Conservation (phyloP, 805 yeast species). For the Saccharomycopsis sp. region DNA sequence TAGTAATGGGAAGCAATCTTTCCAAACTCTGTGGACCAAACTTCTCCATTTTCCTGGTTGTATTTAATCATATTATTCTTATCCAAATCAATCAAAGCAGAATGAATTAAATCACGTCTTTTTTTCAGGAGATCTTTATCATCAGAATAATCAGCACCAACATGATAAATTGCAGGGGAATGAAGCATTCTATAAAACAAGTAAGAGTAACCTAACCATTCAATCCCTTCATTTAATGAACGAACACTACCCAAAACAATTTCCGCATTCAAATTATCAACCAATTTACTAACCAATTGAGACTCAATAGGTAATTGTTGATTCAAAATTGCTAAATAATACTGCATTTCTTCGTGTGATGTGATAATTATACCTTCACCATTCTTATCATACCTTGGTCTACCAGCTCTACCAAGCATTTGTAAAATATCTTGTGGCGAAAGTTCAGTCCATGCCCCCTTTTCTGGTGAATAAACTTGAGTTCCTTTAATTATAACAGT, state of each 20-base stretch:
- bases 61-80: slow-evolving; percentile 55
- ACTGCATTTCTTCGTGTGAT: slow-evolving; percentile 75
- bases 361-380: slow-evolving; percentile 96
- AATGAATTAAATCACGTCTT: slow-evolving; percentile 63
- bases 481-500: slow-evolving; percentile 93
- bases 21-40: slow-evolving; percentile 65
- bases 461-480: slow-evolving; percentile 85
- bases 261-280: slow-evolving; percentile 82
- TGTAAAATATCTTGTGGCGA: slow-evolving; percentile 93
- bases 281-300: slow-evolving; percentile 61
- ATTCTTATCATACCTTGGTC: slow-evolving; percentile 86
- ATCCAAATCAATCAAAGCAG: slow-evolving; percentile 59
- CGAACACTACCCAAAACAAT: slow-evolving; percentile 64
- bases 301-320: slow-evolving; percentile 92
- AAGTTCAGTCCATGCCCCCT: slow-evolving; percentile 83
- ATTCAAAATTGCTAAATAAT: slow-evolving; percentile 82
- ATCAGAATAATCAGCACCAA: slow-evolving; percentile 54
- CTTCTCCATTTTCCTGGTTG: slow-evolving; percentile 40
- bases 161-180: slow-evolving; percentile 69
- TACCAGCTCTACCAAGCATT: slow-evolving; percentile 97
- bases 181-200: slow-evolving; percentile 69
- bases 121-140: slow-evolving; percentile 45
- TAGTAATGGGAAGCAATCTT: slow-evolving; percentile 81
- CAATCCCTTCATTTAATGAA: slow-evolving; percentile 56
- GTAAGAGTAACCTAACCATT: slow-evolving; percentile 78